Percentiles rank a stretch among this genome's conserved stretches.
These are phyloP conservation scores for Quercus cerris DNA, from an alignment of 306 rosid species.

Conservation along the genomic window DNA sequence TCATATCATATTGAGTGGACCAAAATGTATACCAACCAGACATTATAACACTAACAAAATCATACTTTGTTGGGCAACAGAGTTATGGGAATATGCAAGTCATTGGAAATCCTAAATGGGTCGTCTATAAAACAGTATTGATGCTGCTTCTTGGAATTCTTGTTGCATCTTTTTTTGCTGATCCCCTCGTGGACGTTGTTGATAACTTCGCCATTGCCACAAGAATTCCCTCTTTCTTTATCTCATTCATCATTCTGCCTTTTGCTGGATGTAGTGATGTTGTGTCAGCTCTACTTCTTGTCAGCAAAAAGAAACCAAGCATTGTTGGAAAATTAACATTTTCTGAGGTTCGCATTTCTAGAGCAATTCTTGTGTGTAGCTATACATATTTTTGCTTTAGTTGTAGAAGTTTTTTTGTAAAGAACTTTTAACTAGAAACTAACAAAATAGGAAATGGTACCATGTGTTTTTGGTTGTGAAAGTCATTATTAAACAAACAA, in stretches of 20 bases:
- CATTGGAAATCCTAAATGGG: neutral
- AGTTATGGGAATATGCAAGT: neutral
- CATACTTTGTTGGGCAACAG: neutral
- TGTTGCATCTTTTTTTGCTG: neutral
- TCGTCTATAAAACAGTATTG: conserved; percentile 1
- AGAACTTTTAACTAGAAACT: no score
- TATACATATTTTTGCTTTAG: no score
- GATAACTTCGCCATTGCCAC: conserved; percentile 21
- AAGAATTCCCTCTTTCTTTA: conserved; percentile 23
- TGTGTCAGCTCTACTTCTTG: conserved; percentile 11
- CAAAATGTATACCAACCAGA: neutral
- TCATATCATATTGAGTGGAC: neutral
- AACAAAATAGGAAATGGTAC: no score
- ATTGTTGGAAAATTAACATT: conserved; percentile 7
- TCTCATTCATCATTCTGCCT: conserved; percentile 25
- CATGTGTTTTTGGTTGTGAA: no score
- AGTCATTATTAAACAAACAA: no score
- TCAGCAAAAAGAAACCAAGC: conserved; percentile 10
- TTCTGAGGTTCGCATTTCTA: conserved; percentile 1
- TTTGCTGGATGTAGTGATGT: conserved; percentile 18
- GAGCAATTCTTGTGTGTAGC: no score
- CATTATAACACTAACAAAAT: neutral
- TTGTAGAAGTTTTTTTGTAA: no score
- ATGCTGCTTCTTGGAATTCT: conserved; percentile 13
- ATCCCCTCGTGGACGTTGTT: conserved; percentile 25